Evolutionary conservation across 2,329 filamentous ascomycete genomes (phyloP).

Genomic region (Coleophoma crateriformis): DNA sequence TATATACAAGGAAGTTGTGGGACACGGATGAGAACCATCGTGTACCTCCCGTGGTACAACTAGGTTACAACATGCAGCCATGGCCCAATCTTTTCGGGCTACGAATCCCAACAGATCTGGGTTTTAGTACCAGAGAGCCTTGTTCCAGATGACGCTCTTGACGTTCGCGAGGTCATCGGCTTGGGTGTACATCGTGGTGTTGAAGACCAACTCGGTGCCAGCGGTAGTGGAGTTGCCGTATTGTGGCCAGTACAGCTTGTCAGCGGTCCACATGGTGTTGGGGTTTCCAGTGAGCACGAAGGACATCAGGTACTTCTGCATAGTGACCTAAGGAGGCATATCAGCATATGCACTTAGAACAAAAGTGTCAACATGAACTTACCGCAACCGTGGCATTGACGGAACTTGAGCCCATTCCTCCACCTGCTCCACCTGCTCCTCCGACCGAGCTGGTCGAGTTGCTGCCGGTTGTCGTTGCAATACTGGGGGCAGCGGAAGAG

Average conservation of each 20-base stretch:
- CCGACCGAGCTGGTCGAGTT: neutral
- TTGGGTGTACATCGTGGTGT: constrained; percentile 24
- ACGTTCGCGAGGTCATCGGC: constrained; percentile 27
- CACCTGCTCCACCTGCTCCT: constrained; percentile 13
- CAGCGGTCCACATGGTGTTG: constrained; percentile 23
- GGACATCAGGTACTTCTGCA: constrained; percentile 31
- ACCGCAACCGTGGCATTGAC: constrained; percentile 21
- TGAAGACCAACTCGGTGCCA: constrained; percentile 25
- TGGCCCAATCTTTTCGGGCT: no score
- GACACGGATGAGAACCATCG: no score
- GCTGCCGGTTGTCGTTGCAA: neutral
- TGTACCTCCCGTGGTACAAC: no score
- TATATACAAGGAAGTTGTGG: no score
- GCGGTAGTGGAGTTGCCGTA: constrained; percentile 19
- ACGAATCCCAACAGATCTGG: no score
- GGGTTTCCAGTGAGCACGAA: constrained; percentile 28
- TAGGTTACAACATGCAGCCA: no score
- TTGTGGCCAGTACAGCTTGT: constrained; percentile 29
- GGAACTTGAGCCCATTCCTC: constrained; percentile 14
- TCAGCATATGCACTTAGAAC: constrained; percentile 1
- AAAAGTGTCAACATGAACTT: neutral
- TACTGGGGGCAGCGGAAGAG: constrained; percentile 5
- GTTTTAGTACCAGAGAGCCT: constrained; percentile 29
- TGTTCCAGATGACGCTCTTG: constrained; percentile 27
- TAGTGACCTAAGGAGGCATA: constrained; percentile 10